Evolutionary conservation across 2,329 filamentous ascomycete genomes (phyloP).

Genomic region (Penicillium sp.): DNA sequence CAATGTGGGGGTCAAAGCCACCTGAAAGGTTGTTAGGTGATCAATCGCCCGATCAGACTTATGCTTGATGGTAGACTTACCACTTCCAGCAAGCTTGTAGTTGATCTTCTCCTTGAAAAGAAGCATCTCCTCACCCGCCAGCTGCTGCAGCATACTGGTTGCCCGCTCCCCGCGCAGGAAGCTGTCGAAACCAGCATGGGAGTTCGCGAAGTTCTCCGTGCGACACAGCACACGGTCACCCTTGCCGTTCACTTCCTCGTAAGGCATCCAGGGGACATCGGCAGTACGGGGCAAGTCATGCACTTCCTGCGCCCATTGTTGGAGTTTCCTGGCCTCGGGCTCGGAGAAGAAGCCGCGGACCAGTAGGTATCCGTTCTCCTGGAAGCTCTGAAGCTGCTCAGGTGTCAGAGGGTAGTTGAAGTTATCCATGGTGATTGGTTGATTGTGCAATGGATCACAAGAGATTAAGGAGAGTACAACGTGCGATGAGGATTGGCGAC

Average conservation of each 20-base stretch:
- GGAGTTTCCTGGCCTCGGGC: constrained; percentile 20
- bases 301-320: constrained; percentile 38
- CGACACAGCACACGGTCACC: constrained; percentile 34
- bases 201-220: constrained; percentile 38
- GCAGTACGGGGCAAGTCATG: constrained; percentile 34
- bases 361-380: constrained; percentile 32
- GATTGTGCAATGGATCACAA: neutral
- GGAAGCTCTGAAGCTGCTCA: constrained; percentile 27
- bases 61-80: constrained; percentile 10
- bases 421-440: constrained; percentile 19
- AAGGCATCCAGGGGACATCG: constrained; percentile 35
- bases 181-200: constrained; percentile 34
- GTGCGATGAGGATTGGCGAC: neutral
- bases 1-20: constrained; percentile 44
- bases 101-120: constrained; percentile 50
- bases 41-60: neutral
- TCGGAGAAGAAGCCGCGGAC: constrained; percentile 24
- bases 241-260: constrained; percentile 36
- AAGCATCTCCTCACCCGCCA: constrained; percentile 41
- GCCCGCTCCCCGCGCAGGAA: constrained; percentile 38
- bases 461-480: neutral
- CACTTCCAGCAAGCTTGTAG: constrained; percentile 45
- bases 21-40: constrained; percentile 16
- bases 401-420: constrained; percentile 17
- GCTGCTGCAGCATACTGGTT: constrained; percentile 30